A percentile compares a stretch with the other conserved stretches of the same genome.
Conservation (phyloP, 768 basidiomycete genomes). For the Trametes sanguinea region DNA sequence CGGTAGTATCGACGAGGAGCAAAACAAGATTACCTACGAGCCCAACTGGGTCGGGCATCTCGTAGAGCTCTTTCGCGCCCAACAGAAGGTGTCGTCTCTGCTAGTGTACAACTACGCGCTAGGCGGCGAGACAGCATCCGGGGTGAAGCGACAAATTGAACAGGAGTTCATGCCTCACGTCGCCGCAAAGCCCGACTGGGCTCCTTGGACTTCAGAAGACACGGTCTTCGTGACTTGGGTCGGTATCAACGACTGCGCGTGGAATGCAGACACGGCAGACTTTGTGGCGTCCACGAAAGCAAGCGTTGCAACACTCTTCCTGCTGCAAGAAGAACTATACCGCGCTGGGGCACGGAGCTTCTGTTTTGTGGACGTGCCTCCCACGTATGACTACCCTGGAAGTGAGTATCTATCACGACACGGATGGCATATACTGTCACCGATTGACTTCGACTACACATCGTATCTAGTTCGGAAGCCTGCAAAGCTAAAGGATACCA, state of each 20-base stretch:
- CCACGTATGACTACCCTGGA: conserved; percentile 47
- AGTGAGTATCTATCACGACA: background rate
- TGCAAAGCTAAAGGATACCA: background rate
- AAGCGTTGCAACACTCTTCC: conserved; percentile 41
- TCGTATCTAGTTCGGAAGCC: background rate
- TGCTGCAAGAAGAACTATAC: conserved; percentile 50
- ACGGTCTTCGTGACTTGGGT: conserved; percentile 51
- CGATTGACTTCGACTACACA: too few relatives aligned
- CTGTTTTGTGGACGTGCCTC: conserved; percentile 60
- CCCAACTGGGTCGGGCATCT: conserved; percentile 68
- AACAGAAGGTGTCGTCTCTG: conserved; percentile 36
- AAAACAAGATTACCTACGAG: conserved; percentile 38
- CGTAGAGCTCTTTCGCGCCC: conserved; percentile 37
- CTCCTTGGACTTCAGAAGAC: conserved; percentile 25
- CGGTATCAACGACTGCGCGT: conserved; percentile 68
- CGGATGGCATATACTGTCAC: background rate
- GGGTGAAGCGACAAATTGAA: conserved; percentile 42
- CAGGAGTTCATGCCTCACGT: conserved; percentile 39
- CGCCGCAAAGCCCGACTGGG: conserved; percentile 26
- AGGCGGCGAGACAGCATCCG: conserved; percentile 49
- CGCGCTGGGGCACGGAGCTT: conserved; percentile 49
- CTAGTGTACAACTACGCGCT: conserved; percentile 59
- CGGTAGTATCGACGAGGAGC: conserved; percentile 30
- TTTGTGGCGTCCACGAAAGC: background rate
- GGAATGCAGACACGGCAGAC: conserved; percentile 24